phyloP scores from a whole-genome alignment of 257 asterid genomes.

The Lantana camara region DNA sequence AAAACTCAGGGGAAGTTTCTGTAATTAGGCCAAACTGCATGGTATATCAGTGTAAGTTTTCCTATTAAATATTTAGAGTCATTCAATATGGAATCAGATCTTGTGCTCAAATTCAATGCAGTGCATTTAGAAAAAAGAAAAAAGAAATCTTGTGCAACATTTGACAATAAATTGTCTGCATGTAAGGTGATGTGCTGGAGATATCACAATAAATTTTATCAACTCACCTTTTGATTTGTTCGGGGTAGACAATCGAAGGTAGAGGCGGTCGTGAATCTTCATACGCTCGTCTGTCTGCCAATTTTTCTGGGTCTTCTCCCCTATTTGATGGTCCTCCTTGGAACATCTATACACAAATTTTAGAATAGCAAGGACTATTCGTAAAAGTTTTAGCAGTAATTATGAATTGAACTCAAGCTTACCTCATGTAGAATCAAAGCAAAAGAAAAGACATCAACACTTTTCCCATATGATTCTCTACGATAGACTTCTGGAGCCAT shows the following conservation, averaged over 20 bases:
- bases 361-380: neutral
- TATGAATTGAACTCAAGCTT: conserved; percentile 12
- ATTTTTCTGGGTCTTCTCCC: conserved; percentile 50
- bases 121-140: too few relatives aligned
- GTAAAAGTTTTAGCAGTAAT: neutral
- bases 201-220: too few relatives aligned
- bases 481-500: conserved; percentile 81
- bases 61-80: too few relatives aligned
- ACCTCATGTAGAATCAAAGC: conserved; percentile 67
- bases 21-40: too few relatives aligned
- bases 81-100: too few relatives aligned
- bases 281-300: conserved; percentile 66
- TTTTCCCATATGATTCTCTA: conserved; percentile 62
- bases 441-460: conserved; percentile 65
- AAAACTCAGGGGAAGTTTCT: too few relatives aligned
- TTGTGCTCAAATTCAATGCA: too few relatives aligned
- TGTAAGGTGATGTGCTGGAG: too few relatives aligned
- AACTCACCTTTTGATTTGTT: conserved; percentile 53
- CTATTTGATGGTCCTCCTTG: conserved; percentile 67
- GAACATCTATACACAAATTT: conserved; percentile 47
- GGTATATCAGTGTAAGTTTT: too few relatives aligned
- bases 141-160: too few relatives aligned
- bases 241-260: conserved; percentile 56
- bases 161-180: too few relatives aligned
- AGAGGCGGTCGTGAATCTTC: conserved; percentile 63